Percentiles rank a stretch among this genome's conserved stretches.
phyloP scores from a whole-genome alignment of 1,284 basidiomycete genomes.

The Waitea zeae region DNA sequence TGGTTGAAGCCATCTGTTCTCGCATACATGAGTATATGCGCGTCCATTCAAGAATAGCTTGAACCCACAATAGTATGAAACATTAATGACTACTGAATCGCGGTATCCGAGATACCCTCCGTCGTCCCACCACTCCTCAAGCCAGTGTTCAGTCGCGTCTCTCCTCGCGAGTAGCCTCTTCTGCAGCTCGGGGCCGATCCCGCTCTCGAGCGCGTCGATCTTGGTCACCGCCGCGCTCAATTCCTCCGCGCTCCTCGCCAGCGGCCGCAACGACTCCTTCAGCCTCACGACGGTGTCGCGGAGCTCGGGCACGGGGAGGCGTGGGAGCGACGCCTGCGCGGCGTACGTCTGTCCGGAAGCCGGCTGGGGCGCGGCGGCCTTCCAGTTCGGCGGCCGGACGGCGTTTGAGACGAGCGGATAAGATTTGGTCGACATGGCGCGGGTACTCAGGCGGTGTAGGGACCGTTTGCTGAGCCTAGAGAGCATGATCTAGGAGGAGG shows the following conservation, averaged over 20 bases:
- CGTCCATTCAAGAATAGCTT: background rate
- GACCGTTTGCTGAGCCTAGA: background rate
- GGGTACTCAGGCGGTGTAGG: too few relatives aligned
- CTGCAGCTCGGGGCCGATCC: constrained; percentile 38
- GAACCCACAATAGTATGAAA: constrained; percentile 60
- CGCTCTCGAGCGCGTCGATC: constrained; percentile 38
- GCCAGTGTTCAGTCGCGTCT: constrained; percentile 43
- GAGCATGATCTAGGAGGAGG: background rate
- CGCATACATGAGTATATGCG: background rate
- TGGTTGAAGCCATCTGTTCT: constrained; percentile 55
- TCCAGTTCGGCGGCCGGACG: constrained; percentile 20
- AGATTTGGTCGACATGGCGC: background rate
- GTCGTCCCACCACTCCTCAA: constrained; percentile 77
- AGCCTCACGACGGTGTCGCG: constrained; percentile 35
- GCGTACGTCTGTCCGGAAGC: constrained; percentile 19
- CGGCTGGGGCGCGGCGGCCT: constrained; percentile 23
- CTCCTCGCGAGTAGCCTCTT: constrained; percentile 31
- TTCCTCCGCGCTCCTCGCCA: constrained; percentile 45
- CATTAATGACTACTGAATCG: constrained; percentile 67
- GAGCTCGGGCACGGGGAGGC: constrained; percentile 49
- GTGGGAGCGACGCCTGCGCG: constrained; percentile 26
- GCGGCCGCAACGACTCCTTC: constrained; percentile 41
- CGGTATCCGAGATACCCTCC: constrained; percentile 52
- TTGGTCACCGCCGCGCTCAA: constrained; percentile 31
- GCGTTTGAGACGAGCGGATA: background rate